Base-by-base conservation (phyloP, 805 yeast genomes). In the Sungouiozyma ichnusensis region DNA sequence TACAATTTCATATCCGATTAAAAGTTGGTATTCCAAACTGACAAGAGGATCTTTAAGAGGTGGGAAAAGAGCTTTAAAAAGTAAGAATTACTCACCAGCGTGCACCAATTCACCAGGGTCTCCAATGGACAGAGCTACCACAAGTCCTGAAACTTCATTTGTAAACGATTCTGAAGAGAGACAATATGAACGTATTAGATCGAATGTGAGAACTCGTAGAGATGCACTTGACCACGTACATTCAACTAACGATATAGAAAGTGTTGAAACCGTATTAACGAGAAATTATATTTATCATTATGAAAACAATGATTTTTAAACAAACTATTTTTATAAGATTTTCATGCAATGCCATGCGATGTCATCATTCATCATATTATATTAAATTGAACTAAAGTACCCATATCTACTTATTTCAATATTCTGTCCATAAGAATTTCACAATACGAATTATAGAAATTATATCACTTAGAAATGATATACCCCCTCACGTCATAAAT, bases 261-360 rank as follows among this genome's bases (percentile, higher is more conserved):
- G 60, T 37, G 42, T 50, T 14, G 64, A 60, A 34, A 60, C 64
- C 2, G 53, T 54, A 37, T 46, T 60, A 32, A 54, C 58, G 6
- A 54, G 62, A 38, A 60, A 60, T 37, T 49, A 50, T 37, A 53
- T 60, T n/a, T 58, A 24, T 24, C 29, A 24, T 11, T 24, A 24
- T 24, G 29, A 24, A 24, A 24, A 35, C 48, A 45, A 27, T 39
- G n/a, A n/a, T n/a, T n/a, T n/a, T n/a, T n/a, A n/a, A n/a, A n/a
- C n/a, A n/a, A n/a, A n/a, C n/a, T n/a, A n/a, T n/a, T n/a, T n/a
- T n/a, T n/a, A n/a, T n/a, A n/a, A n/a, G n/a, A n/a, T n/a, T n/a
- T n/a, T n/a, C n/a, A n/a, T n/a, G n/a, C n/a, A n/a, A n/a, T n/a
- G n/a, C n/a, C n/a, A n/a, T n/a, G n/a, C n/a, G n/a, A n/a, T n/a